These are phyloP conservation scores for Fusarium hainanense DNA, from an alignment of 2,329 filamentous ascomycete species.

Conservation along the genomic window DNA sequence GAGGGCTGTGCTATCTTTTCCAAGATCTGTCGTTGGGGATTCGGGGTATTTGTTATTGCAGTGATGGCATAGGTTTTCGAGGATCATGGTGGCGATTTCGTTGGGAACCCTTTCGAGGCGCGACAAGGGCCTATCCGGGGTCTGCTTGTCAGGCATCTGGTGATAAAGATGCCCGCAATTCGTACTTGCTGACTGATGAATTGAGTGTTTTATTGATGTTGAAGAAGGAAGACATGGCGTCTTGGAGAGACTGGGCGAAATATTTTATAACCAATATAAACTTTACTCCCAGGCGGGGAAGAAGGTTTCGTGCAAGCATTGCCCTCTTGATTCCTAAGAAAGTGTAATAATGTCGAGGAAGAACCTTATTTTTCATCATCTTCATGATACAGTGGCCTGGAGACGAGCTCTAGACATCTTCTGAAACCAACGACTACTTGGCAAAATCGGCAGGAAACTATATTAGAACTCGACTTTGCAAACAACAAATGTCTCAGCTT, in stretches of 20 bases:
- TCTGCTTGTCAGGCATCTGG: no score
- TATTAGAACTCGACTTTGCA: no score
- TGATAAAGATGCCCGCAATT: no score
- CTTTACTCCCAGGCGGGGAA: fast-evolving
- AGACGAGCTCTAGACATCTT: no score
- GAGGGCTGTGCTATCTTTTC: not conserved
- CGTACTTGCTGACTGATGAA: no score
- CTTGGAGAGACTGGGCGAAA: no score
- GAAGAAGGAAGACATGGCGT: not conserved
- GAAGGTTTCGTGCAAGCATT: not conserved
- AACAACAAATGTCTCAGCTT: no score
- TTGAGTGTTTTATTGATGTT: not conserved
- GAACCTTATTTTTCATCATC: not conserved
- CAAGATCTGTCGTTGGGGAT: fast-evolving
- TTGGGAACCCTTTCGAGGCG: not conserved
- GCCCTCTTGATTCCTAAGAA: fast-evolving
- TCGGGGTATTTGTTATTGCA: not conserved
- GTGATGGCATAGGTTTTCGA: not conserved
- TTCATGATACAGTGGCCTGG: fast-evolving
- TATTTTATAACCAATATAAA: not conserved
- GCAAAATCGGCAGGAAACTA: no score
- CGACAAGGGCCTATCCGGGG: not conserved
- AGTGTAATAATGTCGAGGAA: fast-evolving
- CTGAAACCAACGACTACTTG: no score
- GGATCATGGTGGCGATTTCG: not conserved